phyloP scores from a whole-genome alignment of 805 yeast genomes.

The Zygotorulaspora florentina region DNA sequence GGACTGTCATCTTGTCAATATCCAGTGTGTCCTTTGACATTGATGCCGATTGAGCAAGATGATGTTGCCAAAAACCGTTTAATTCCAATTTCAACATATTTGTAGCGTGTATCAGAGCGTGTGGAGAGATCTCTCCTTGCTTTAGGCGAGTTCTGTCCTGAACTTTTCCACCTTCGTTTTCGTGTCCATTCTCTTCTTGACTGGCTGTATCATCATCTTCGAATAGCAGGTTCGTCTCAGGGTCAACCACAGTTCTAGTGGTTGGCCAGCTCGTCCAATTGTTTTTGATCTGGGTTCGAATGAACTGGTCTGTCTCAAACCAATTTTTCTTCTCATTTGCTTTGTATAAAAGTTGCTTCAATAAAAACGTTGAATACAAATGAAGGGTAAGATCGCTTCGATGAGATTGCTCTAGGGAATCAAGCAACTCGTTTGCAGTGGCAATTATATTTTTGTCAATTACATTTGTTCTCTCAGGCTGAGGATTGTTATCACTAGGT shows the following conservation, averaged over 20 bases:
- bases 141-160: neutral
- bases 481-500: neutral
- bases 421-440: slow-evolving; percentile 32
- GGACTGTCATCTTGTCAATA: slow-evolving; percentile 24
- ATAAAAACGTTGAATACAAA: slow-evolving; percentile 52
- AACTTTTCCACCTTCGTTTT: slow-evolving; percentile 12
- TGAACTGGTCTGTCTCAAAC: slow-evolving; percentile 37
- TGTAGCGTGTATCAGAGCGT: slow-evolving; percentile 24
- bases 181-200: slow-evolving; percentile 13
- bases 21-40: slow-evolving; percentile 19
- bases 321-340: slow-evolving; percentile 28
- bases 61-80: slow-evolving; percentile 28
- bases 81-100: slow-evolving; percentile 28
- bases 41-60: slow-evolving; percentile 19
- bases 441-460: slow-evolving; percentile 14
- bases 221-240: slow-evolving; percentile 25
- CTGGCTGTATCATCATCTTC: slow-evolving; percentile 17
- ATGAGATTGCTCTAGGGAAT: slow-evolving; percentile 46
- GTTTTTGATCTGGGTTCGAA: slow-evolving; percentile 33
- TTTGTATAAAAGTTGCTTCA: slow-evolving; percentile 24
- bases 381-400: slow-evolving; percentile 59
- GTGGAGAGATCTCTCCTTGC: slow-evolving; percentile 26
- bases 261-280: slow-evolving; percentile 64
- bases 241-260: slow-evolving; percentile 29
- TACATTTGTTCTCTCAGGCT: neutral